Evolutionary conservation across 73 alveolate genomes (phyloP).

Genomic region (Durusdinium trenchii): DNA sequence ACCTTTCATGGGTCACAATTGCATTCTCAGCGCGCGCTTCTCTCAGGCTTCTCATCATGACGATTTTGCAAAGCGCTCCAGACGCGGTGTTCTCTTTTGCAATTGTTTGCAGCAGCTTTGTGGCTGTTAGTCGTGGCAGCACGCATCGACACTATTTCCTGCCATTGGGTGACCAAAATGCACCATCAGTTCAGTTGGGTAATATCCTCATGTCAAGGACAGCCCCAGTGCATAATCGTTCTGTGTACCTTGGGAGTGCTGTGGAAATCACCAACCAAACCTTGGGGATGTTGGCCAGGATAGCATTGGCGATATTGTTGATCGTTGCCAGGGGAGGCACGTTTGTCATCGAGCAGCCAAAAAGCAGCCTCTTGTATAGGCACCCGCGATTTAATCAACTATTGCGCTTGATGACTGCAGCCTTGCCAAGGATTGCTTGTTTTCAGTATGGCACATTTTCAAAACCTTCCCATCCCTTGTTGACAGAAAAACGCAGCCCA

Average conservation of each 20-base stretch:
- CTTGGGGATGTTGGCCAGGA: background rate
- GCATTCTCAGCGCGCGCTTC: too few relatives aligned
- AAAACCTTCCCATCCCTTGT: background rate
- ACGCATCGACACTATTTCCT: conserved; percentile 46
- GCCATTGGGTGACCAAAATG: conserved; percentile 3
- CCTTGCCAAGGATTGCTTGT: background rate
- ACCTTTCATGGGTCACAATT: too few relatives aligned
- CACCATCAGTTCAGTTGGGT: background rate
- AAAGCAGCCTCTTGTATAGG: background rate
- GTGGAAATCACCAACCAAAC: background rate
- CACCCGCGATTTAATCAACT: background rate
- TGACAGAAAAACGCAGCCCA: background rate
- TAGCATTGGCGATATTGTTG: background rate
- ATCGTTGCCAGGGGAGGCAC: background rate
- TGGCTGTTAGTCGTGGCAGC: background rate
- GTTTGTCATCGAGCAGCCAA: background rate
- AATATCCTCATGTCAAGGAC: conserved; percentile 26
- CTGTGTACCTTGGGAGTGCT: background rate
- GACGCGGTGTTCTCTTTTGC: background rate
- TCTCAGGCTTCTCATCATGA: conserved; percentile 1
- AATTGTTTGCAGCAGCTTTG: background rate
- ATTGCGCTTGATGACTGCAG: background rate
- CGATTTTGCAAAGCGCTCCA: background rate
- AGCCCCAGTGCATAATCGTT: background rate
- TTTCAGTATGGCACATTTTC: background rate